A percentile compares a stretch with the other conserved stretches of the same genome.
These are phyloP conservation scores for Pseudogymnoascus sp. DNA, from an alignment of 2,329 filamentous ascomycete genomes.

Conservation along the genomic window DNA sequence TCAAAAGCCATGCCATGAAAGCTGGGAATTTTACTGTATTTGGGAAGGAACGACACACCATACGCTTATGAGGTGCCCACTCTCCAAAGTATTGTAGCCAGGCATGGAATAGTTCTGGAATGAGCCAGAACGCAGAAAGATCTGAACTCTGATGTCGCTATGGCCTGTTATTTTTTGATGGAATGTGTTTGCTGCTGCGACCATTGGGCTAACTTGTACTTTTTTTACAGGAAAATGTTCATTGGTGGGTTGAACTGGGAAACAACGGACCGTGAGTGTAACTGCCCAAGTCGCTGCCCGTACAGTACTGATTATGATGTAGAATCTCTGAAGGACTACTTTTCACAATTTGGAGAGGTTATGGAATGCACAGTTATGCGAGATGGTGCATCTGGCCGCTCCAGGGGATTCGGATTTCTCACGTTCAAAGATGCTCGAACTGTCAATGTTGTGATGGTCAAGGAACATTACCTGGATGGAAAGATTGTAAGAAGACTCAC, in stretches of 20 bases:
- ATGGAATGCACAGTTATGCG: conserved; percentile 99
- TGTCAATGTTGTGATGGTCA: conserved; percentile 99
- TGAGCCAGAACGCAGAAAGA: not conserved
- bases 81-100: not conserved
- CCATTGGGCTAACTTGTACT: not conserved
- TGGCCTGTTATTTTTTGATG: not conserved
- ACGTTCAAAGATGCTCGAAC: conserved; percentile 97
- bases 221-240: conserved; percentile 83
- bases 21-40: not conserved
- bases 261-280: conserved; percentile 82
- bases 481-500: conserved; percentile 71
- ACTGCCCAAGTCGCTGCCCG: not conserved
- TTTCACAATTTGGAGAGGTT: conserved; percentile 95
- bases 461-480: conserved; percentile 94
- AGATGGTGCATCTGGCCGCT: conserved; percentile 86
- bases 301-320: conserved; percentile 25
- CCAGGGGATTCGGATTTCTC: conserved; percentile 91
- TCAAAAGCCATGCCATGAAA: not conserved
- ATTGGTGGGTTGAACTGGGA: conserved; percentile 99
- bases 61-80: not conserved
- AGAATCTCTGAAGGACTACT: conserved; percentile 97
- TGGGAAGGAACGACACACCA: conserved; percentile 3
- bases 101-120: not conserved
- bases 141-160: not conserved
- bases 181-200: not conserved